Conservation (phyloP, 176 grass and related monocot species). For the Phragmites australis region DNA sequence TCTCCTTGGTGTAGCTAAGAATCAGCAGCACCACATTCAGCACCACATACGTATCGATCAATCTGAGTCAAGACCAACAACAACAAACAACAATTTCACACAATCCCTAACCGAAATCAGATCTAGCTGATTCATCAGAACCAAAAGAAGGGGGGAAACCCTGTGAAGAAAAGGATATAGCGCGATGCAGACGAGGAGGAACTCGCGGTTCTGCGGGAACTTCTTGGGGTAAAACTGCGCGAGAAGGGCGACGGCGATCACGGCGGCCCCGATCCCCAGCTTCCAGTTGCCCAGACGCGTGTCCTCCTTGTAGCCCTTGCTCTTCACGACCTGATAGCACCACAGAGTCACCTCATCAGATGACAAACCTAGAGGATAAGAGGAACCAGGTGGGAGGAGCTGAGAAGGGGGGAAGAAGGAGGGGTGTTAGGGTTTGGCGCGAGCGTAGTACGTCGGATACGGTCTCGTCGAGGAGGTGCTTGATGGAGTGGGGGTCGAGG, state of each 20-base stretch:
- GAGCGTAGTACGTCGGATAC: constrained; percentile 45
- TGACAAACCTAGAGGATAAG: constrained; percentile 14
- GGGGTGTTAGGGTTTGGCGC: constrained; percentile 21
- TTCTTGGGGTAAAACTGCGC: constrained; percentile 99
- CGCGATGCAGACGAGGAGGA: constrained; percentile 82
- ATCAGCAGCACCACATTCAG: constrained; percentile 77
- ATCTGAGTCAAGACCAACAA: constrained; percentile 51
- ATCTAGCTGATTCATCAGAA: constrained; percentile 37
- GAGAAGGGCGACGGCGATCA: constrained; percentile 84
- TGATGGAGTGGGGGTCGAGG: constrained; percentile 75
- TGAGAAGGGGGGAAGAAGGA: not conserved
- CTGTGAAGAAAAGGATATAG: constrained; percentile 76
- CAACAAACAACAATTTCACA: constrained; percentile 24
- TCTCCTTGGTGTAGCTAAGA: constrained; percentile 96
- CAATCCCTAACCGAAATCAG: not conserved
- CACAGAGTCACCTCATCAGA: not conserved
- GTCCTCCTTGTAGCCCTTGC: constrained; percentile 81
- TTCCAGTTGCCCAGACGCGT: constrained; percentile 83
- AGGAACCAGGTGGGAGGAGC: not conserved
- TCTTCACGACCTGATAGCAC: constrained; percentile 67
- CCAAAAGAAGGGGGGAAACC: not conserved
- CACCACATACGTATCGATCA: constrained; percentile 65
- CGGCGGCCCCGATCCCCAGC: constrained; percentile 68
- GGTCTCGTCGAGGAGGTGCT: constrained; percentile 79
- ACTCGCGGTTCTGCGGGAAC: constrained; percentile 89